phyloP scores from a whole-genome alignment of 139 green algal genomes.

The Picochlorum sp. region DNA sequence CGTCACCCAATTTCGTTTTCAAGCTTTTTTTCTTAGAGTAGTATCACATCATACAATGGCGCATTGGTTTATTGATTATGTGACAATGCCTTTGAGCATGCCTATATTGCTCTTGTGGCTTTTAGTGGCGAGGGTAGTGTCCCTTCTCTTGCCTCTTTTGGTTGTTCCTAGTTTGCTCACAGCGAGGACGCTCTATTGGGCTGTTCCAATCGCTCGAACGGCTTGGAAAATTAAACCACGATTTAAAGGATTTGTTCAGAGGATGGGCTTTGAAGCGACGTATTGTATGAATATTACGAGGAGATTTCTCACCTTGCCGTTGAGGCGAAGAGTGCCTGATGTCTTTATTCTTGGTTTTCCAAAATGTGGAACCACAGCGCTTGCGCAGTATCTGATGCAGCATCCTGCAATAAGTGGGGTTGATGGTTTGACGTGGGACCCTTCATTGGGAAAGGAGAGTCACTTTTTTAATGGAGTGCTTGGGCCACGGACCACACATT shows the following conservation, averaged over 20 bases:
- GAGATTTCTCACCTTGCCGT: slow-evolving; percentile 60
- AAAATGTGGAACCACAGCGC: slow-evolving; percentile 61
- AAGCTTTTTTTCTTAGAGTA: too few relatives aligned
- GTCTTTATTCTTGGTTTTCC: slow-evolving; percentile 79
- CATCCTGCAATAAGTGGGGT: slow-evolving; percentile 60
- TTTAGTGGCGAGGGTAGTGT: slow-evolving; percentile 22
- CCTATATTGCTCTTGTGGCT: slow-evolving; percentile 29
- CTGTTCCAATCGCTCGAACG: slow-evolving; percentile 54
- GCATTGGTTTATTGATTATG: slow-evolving; percentile 24
- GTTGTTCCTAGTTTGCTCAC: slow-evolving; percentile 29
- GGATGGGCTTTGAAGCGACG: slow-evolving; percentile 51
- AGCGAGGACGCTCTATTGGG: slow-evolving; percentile 48
- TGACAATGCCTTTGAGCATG: slow-evolving; percentile 26
- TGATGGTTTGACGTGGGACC: slow-evolving; percentile 55
- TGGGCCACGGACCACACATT: slow-evolving; percentile 31
- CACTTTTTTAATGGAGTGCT: slow-evolving; percentile 70
- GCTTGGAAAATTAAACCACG: slow-evolving; percentile 35
- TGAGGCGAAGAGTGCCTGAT: slow-evolving; percentile 51
- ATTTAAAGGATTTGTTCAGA: slow-evolving; percentile 19
- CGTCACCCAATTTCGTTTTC: too few relatives aligned
- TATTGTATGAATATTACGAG: slow-evolving; percentile 57
- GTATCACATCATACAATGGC: background rate
- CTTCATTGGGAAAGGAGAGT: slow-evolving; percentile 61
- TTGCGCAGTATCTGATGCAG: slow-evolving; percentile 52
- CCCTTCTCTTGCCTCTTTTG: slow-evolving; percentile 20